Percentiles rank a stretch among this genome's conserved stretches.
phyloP scores from a whole-genome alignment of 768 basidiomycete species.

The Lenzites betulinus region DNA sequence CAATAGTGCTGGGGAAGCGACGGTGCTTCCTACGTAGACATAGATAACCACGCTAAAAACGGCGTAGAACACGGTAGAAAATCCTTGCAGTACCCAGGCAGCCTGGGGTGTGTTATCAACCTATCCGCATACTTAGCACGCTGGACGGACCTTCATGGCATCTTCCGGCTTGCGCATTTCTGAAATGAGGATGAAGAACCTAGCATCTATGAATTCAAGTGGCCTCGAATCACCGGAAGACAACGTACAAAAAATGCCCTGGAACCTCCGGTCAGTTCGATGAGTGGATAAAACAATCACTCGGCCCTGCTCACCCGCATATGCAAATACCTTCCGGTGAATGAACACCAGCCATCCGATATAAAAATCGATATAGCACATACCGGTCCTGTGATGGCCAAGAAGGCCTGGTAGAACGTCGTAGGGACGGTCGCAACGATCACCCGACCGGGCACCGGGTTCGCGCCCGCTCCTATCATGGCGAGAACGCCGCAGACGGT shows the following conservation, averaged over 20 bases:
- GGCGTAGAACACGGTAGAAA: slow-evolving; percentile 51
- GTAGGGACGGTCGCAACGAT: slow-evolving; percentile 41
- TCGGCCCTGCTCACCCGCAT: slow-evolving; percentile 39
- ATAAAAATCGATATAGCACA: slow-evolving; percentile 15
- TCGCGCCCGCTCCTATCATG: slow-evolving; percentile 52
- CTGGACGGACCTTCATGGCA: slow-evolving; percentile 51
- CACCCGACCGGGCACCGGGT: slow-evolving; percentile 44
- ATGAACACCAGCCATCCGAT: too few relatives aligned
- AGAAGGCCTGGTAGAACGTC: slow-evolving; percentile 50
- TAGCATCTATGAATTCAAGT: slow-evolving; percentile 14
- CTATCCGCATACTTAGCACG: not conserved
- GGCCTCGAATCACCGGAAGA: not conserved
- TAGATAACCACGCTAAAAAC: slow-evolving; percentile 46
- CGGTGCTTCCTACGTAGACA: slow-evolving; percentile 48
- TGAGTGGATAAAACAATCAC: not conserved
- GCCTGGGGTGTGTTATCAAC: slow-evolving; percentile 34
- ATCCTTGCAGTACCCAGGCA: slow-evolving; percentile 56
- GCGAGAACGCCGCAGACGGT: slow-evolving; percentile 47
- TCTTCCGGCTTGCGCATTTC: slow-evolving; percentile 55
- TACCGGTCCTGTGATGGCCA: slow-evolving; percentile 57
- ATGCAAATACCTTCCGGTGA: slow-evolving; percentile 46
- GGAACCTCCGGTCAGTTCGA: not conserved
- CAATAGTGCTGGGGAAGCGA: slow-evolving; percentile 47
- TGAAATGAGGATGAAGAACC: slow-evolving; percentile 61
- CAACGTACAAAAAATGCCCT: slow-evolving; percentile 54